phyloP scores from a whole-genome alignment of 2,329 filamentous ascomycete species.

The Penicillium sclerotiorum region DNA sequence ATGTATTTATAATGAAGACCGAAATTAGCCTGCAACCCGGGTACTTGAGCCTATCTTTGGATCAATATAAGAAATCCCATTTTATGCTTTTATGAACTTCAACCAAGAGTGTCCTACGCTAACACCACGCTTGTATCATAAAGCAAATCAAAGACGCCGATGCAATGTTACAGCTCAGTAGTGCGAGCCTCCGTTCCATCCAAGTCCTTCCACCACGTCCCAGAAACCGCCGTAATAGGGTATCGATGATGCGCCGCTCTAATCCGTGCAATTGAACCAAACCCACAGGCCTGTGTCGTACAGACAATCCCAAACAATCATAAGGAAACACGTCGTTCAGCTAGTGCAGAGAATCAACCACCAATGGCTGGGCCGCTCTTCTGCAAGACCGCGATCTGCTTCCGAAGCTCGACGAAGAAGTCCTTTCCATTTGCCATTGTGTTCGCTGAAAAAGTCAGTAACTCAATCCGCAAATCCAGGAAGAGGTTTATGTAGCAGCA shows the following conservation, averaged over 20 bases:
- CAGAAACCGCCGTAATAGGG: constrained; percentile 27
- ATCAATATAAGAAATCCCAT: background rate
- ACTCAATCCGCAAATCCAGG: constrained; percentile 4
- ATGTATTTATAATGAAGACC: background rate
- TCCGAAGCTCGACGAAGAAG: constrained; percentile 53
- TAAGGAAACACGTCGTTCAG: constrained; percentile 10
- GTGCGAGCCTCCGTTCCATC: constrained; percentile 11
- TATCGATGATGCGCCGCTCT: constrained; percentile 32
- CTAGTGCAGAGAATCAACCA: constrained; percentile 29
- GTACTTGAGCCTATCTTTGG: too few species aligned
- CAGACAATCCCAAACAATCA: constrained; percentile 20
- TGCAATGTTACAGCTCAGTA: constrained; percentile 21
- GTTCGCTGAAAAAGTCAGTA: constrained; percentile 39
- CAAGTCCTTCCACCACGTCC: constrained; percentile 22
- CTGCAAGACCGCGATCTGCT: constrained; percentile 47
- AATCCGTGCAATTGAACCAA: constrained; percentile 26
- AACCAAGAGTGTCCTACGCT: background rate
- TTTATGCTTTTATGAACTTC: constrained; percentile 1
- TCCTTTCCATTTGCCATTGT: constrained; percentile 53
- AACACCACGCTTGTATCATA: constrained; percentile 3
- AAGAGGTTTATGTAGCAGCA: background rate
- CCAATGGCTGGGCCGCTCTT: constrained; percentile 39
- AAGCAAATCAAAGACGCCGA: constrained; percentile 24
- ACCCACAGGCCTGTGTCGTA: constrained; percentile 16
- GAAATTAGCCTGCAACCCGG: too few species aligned